Evolutionary conservation across 192 early-diverging fungal genomes (phyloP).

Genomic region (Dissophora ornata): DNA sequence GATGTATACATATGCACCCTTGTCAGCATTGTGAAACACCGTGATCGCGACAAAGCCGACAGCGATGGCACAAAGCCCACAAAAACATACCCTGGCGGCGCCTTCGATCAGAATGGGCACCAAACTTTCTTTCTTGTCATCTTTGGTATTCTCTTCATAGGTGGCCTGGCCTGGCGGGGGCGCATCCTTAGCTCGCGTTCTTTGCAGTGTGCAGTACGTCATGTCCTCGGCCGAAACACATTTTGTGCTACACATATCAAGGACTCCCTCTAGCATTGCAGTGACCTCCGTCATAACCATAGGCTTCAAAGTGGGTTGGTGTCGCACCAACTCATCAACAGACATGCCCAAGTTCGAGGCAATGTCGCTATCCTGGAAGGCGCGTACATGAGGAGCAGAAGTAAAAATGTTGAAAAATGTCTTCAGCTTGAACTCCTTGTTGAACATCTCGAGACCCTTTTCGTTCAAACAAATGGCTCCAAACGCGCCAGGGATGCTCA

Average conservation of each 20-base stretch:
- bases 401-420: constrained; percentile 83
- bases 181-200: constrained; percentile 18
- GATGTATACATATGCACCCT: background rate
- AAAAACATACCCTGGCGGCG: constrained; percentile 63
- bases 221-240: constrained; percentile 63
- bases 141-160: constrained; percentile 47
- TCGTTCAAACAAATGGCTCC: constrained; percentile 96
- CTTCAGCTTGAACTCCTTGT: constrained; percentile 71
- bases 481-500: constrained; percentile 89
- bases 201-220: constrained; percentile 21
- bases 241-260: constrained; percentile 66
- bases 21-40: too few relatives aligned
- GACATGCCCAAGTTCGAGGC: constrained; percentile 82
- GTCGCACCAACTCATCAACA: constrained; percentile 96
- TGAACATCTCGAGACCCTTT: constrained; percentile 87
- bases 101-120: constrained; percentile 73
- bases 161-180: constrained; percentile 20
- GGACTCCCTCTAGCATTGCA: constrained; percentile 74
- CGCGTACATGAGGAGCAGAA: constrained; percentile 75
- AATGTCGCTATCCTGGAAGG: constrained; percentile 86
- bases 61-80: too few relatives aligned
- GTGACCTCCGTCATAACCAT: constrained; percentile 76
- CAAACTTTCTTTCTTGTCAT: constrained; percentile 65
- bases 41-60: too few relatives aligned
- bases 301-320: constrained; percentile 88